Conservation (phyloP, 2,329 filamentous ascomycete species). For the Verticillium nonalfalfae region DNA sequence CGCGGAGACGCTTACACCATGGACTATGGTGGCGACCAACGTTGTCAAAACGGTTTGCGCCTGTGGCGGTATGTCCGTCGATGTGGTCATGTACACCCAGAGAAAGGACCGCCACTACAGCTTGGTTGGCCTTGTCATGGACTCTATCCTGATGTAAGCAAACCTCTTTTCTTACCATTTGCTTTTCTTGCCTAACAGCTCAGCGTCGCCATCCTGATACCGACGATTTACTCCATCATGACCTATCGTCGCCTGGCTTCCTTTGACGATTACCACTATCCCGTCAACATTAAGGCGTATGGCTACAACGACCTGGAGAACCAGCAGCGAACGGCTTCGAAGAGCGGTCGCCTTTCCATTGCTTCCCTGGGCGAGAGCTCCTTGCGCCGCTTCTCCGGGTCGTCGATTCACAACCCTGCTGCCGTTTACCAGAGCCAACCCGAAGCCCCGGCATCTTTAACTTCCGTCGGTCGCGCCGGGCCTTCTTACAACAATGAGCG, state of each 20-base stretch:
- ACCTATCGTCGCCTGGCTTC: slow-evolving; percentile 39
- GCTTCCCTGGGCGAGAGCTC: slow-evolving; percentile 6
- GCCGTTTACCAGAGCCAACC: neutral
- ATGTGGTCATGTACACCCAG: slow-evolving; percentile 43
- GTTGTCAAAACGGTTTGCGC: slow-evolving; percentile 42
- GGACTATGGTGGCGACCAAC: slow-evolving; percentile 46
- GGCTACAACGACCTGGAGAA: slow-evolving; percentile 29
- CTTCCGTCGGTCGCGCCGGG: slow-evolving; percentile 1
- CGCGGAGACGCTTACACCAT: slow-evolving; percentile 46
- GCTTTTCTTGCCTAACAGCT: neutral
- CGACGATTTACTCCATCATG: slow-evolving; percentile 38
- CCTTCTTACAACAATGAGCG: slow-evolving; percentile 18
- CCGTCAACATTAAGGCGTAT: slow-evolving; percentile 41
- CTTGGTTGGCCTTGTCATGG: slow-evolving; percentile 39
- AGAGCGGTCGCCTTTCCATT: slow-evolving; percentile 7
- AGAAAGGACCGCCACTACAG: slow-evolving; percentile 40
- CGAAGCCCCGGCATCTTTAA: neutral
- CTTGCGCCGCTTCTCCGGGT: slow-evolving; percentile 11
- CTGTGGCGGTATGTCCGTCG: slow-evolving; percentile 39
- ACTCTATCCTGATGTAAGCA: slow-evolving; percentile 40
- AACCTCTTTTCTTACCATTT: neutral
- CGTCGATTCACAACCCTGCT: slow-evolving; percentile 5
- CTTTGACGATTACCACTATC: slow-evolving; percentile 44
- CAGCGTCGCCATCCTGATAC: slow-evolving; percentile 34
- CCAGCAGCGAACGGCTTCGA: slow-evolving; percentile 15